Conservation (phyloP, 2,329 filamentous ascomycete species). For the Phialemoniopsis sp. region DNA sequence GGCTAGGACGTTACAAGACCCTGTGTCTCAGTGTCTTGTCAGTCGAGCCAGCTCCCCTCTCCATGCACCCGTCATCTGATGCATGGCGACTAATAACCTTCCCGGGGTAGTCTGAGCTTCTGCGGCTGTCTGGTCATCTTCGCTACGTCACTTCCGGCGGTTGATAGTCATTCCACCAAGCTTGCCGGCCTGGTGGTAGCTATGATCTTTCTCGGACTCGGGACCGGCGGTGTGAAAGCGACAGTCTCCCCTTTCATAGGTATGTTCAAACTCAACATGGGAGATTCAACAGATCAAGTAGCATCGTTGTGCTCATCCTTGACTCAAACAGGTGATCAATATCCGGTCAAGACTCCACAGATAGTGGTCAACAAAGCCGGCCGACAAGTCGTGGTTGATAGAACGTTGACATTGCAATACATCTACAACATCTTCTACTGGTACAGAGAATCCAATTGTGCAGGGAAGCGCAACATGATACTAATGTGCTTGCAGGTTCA, state of each 20-base stretch:
- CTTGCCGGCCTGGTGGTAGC: slow-evolving; percentile 52
- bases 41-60: slow-evolving; percentile 12
- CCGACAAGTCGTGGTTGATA: slow-evolving; percentile 49
- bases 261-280: too few species aligned
- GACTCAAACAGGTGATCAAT: slow-evolving; percentile 38
- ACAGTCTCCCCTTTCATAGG: slow-evolving; percentile 37
- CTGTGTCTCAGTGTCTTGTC: slow-evolving; percentile 37
- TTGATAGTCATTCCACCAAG: slow-evolving; percentile 43
- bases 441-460: slow-evolving; percentile 3
- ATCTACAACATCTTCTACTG: slow-evolving; percentile 62
- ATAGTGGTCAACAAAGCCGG: slow-evolving; percentile 8
- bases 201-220: slow-evolving; percentile 54
- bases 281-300: too few species aligned
- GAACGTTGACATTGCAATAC: slow-evolving; percentile 49
- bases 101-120: slow-evolving; percentile 22
- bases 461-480: slow-evolving; percentile 1
- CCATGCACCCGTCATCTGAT: too few species aligned
- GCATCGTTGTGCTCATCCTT: too few species aligned
- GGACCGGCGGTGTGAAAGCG: slow-evolving; percentile 56
- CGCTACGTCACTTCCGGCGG: slow-evolving; percentile 45
- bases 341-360: slow-evolving; percentile 43
- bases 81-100: too few species aligned
- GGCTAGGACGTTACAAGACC: slow-evolving; percentile 57
- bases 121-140: slow-evolving; percentile 50
- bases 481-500: slow-evolving; percentile 32